Evolutionary conservation across 2,329 filamentous ascomycete genomes (phyloP), one percentile per base, ranked within the genome.

Genomic region (Rutstroemia sp.): DNA sequence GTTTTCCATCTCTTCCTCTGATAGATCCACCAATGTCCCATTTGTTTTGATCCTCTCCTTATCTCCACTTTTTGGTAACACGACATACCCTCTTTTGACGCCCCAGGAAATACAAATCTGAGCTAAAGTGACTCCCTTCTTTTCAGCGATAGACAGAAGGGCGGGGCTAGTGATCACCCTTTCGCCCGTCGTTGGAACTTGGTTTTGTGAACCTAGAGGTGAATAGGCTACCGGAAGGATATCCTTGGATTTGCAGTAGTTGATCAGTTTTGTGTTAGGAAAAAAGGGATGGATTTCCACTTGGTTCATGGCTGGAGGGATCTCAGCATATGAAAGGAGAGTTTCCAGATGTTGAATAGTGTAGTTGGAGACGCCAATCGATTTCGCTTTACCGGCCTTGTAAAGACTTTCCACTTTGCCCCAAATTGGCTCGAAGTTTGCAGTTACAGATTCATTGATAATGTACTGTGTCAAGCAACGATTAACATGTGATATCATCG

Each of bases 161-260:
- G 74, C 78, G 62, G 73, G 71, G 73, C 86, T 80, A 61, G 79
- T 79, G 61, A 76, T 74, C 41, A 86, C 73, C 71, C 80, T 83
- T 75, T 87, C 83, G 62, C 83, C 83, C 2, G 79, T 77, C 68
- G 79, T 82, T 56, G 80, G 80, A 61, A 78, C 77, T 64, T 87
- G 73, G 52, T 86, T 73, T 49, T 85, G 84, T 19, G 82, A 79
- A 41, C 81, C 82, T 1, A 85, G 73, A n/a, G 82, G 82, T 63
- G 78, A 81, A 75, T 90, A 90, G n/a, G 86, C 86, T 61, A 88
- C 84, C 66, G 90, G 73, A 66, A 87, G 80, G 59, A 91, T 89
- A 59, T 82, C 82, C 71, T 87, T 85, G 57, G 76, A 72, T 59
- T 79, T 79, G 77, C 84, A 88, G 62, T 83, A 78, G 59, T 87